Conservation (phyloP, 1,284 basidiomycete species). For the Termitomyces sp. region DNA sequence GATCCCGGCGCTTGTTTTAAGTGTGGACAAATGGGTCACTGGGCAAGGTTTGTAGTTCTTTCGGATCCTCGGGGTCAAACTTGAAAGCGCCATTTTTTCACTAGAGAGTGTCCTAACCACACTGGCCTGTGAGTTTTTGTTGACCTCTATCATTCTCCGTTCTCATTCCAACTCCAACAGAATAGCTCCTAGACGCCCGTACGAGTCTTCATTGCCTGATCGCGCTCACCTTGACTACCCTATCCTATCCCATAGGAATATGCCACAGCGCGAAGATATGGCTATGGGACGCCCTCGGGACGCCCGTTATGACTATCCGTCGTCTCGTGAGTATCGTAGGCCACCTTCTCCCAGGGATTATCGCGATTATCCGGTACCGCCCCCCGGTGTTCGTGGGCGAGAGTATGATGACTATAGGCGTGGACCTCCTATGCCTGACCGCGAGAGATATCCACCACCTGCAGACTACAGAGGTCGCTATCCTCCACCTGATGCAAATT, state of each 20-base stretch:
- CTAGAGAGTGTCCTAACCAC: constrained; percentile 71
- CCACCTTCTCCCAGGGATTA: constrained; percentile 62
- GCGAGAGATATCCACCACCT: constrained; percentile 38
- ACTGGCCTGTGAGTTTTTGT: constrained; percentile 32
- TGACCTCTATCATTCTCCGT: background rate
- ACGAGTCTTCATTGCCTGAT: constrained; percentile 50
- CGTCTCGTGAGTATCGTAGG: constrained; percentile 55
- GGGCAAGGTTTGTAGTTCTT: constrained; percentile 62
- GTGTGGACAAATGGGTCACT: constrained; percentile 77
- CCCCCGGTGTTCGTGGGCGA: constrained; percentile 37
- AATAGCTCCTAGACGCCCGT: constrained; percentile 27
- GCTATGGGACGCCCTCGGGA: constrained; percentile 41
- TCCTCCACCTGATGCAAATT: constrained; percentile 43
- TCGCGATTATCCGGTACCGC: constrained; percentile 50
- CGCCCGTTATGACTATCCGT: constrained; percentile 53
- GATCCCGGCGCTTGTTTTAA: constrained; percentile 84
- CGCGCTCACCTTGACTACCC: constrained; percentile 51
- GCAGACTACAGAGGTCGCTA: constrained; percentile 44
- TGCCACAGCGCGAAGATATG: constrained; percentile 52
- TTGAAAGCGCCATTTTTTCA: background rate
- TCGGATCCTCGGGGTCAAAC: background rate
- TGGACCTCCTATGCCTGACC: constrained; percentile 43
- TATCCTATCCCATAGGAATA: constrained; percentile 32
- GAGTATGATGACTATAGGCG: constrained; percentile 68
- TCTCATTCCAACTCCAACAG: constrained; percentile 11